A percentile compares a stretch with the other conserved stretches of the same genome.
Conservation (phyloP, 495 filamentous ascomycete species). For the Lasiosphaeria ovina region DNA sequence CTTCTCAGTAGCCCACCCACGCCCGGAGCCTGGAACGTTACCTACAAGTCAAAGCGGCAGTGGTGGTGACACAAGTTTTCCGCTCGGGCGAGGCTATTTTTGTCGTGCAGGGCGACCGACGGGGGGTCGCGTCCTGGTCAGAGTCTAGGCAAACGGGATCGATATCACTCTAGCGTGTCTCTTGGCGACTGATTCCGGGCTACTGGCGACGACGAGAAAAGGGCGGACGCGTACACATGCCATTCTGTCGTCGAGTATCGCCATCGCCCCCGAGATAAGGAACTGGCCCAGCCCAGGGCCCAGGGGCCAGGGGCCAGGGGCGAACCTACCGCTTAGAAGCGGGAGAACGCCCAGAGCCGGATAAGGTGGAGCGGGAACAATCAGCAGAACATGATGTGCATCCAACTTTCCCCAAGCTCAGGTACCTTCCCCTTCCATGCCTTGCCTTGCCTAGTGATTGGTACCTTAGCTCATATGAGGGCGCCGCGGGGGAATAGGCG, state of each 20-base stretch:
- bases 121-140: conserved; percentile 2
- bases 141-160: conserved; percentile 1
- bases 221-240: not conserved
- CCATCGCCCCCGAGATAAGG: not conserved
- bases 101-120: not conserved
- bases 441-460: too few relatives aligned
- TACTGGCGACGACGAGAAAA: conserved; percentile 11
- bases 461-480: too few relatives aligned
- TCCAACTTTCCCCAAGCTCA: not conserved
- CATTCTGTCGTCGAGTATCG: not conserved
- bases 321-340: not conserved
- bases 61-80: not conserved
- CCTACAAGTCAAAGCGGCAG: not conserved
- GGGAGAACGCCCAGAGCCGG: conserved; percentile 1
- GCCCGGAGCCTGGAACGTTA: conserved; percentile 17
- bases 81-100: conserved; percentile 11
- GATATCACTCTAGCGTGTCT: conserved; percentile 8
- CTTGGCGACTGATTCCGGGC: conserved; percentile 13
- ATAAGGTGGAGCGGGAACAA: not conserved
- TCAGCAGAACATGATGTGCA: not conserved
- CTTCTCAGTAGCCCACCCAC: not conserved
- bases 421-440: not conserved
- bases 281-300: not conserved
- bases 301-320: not conserved
- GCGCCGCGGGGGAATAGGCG: too few relatives aligned